These are phyloP conservation scores for Debaryomyces sp. DNA, from an alignment of 1,139 yeast genomes.

Conservation along the genomic window DNA sequence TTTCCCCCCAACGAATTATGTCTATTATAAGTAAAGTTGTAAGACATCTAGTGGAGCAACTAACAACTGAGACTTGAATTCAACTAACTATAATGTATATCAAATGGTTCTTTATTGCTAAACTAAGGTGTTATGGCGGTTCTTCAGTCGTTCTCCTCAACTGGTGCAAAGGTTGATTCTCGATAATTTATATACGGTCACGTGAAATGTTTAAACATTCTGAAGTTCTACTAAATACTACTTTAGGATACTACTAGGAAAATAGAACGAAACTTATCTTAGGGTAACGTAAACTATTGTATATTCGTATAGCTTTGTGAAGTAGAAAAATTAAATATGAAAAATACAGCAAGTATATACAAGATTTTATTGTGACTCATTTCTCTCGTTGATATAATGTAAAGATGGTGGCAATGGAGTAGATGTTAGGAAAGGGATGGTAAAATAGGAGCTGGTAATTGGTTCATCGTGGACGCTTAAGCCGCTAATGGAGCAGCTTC, in stretches of 20 bases:
- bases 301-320: slow-evolving; percentile 1
- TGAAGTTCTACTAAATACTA: not conserved
- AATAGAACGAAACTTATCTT: not conserved
- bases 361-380: slow-evolving; percentile 7
- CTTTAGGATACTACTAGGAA: not conserved
- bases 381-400: slow-evolving; percentile 4
- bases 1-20: slow-evolving; percentile 48
- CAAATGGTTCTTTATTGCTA: not conserved
- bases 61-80: not conserved
- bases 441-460: not conserved
- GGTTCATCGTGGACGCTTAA: slow-evolving; percentile 16
- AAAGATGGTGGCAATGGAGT: not conserved
- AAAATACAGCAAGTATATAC: slow-evolving; percentile 8
- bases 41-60: slow-evolving; percentile 15
- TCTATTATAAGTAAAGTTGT: slow-evolving; percentile 33
- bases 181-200: not conserved
- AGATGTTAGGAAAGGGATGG: not conserved
- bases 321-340: not conserved
- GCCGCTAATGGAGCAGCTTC: slow-evolving; percentile 55
- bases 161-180: not conserved
- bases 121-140: not conserved
- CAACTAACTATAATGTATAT: not conserved
- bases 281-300: not conserved
- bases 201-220: not conserved
- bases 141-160: slow-evolving; percentile 1